These are phyloP conservation scores for Fusarium pseudoanthophilum DNA, from an alignment of 2,329 filamentous ascomycete species.

Conservation along the genomic window DNA sequence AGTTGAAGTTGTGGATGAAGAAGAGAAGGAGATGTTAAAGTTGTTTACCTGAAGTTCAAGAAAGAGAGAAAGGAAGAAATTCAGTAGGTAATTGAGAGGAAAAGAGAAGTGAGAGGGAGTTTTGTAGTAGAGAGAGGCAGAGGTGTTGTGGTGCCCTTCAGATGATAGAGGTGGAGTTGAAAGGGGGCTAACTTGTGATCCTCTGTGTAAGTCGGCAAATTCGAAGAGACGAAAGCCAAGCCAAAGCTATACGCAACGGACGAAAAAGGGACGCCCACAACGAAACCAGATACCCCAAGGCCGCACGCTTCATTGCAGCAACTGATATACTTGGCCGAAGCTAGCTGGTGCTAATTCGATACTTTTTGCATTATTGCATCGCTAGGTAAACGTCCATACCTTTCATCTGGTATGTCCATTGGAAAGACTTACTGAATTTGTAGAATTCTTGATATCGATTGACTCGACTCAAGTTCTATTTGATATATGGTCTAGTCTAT, in stretches of 20 bases:
- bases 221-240: background rate
- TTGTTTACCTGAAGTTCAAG: background rate
- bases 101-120: background rate
- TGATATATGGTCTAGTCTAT: background rate
- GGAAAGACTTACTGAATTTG: background rate
- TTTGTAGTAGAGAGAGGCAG: background rate
- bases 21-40: background rate
- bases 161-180: conserved; percentile 9
- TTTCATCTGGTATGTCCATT: background rate
- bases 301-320: background rate
- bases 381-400: no score
- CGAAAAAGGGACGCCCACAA: background rate
- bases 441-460: background rate
- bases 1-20: background rate
- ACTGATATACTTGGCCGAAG: background rate
- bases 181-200: conserved; percentile 4
- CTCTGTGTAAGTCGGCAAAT: conserved; percentile 20
- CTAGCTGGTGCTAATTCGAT: background rate
- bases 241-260: background rate
- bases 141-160: conserved; percentile 1
- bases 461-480: conserved; percentile 32
- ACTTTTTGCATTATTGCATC: background rate
- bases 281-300: background rate
- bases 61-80: background rate
- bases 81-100: accelerated